Base-by-base conservation (phyloP, 2,329 filamentous ascomycete species). In the Cryphonectria japonica region DNA sequence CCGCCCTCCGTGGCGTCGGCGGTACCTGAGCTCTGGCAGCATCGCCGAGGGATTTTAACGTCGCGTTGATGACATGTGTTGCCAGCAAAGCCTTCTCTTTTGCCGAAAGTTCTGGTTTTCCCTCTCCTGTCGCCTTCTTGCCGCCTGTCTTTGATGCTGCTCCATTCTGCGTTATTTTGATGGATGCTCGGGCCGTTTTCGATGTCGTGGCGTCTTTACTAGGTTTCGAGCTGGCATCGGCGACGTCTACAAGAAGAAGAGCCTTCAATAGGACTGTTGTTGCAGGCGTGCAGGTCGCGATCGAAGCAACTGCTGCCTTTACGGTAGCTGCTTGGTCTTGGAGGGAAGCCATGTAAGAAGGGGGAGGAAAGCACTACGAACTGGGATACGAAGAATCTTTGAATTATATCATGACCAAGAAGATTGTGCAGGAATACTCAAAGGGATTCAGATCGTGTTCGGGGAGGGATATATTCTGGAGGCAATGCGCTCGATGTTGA, bases 11-110 rank as follows among this genome's bases (percentile, higher is more conserved):
- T 19, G 80, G 78, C 2, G 79, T 68, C 32, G 59, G 52, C 4
- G 76, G 73, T 1, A 79, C 74, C 3, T 80, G 73, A 2, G 82
- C 79, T 77, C 90, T 94, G 29, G 89, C 84, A 0, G 89, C 89
- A 69, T 92, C 89, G n/a, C 86, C 85, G 3, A 95, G 84, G 13
- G 87, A 85, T 76, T 92, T 94, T 54, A 95, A 83, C 1, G 90
- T 86, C 8, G 84, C 83, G 78, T 95, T 95, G 76, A 94, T 88
- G 50, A 93, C 84, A 73, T 94, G 88, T 0, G 92, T 93, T 16
- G 92, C 92, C 50, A 95, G 81, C 61, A 88, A 84, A 66, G 89
- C 89, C 78, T 86, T 89, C 71, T 93, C 91, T 75, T 86, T 88
- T 6, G 83, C 78, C 5, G 85, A 82, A 41, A 91, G 79, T 63